Evolutionary conservation across 164 flowering plant genomes (phyloP), one percentile per base, ranked within the genome.

Genomic region (Liquidambar formosana): DNA sequence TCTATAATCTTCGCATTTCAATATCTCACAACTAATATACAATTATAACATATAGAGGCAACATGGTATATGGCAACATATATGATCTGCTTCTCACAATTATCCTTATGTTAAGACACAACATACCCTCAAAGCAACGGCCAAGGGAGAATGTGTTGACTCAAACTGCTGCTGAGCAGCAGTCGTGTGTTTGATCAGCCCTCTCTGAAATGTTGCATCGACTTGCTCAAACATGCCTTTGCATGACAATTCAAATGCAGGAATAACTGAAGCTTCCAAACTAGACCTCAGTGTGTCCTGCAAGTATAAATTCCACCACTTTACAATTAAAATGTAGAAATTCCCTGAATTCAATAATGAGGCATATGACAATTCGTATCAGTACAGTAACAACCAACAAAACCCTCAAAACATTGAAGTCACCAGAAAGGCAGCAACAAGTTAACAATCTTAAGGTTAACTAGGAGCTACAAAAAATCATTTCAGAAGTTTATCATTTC

Each of bases 151-250:
- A 82, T 88, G 91, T 33, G 85, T 43, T 6, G 89, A 78, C 45
- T 93, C 94, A 70, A 86, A 80, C 61, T 91, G 93, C 75, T 90
- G 89, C 65, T 81, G 93, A 46, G 81, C 79, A 22, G 86, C 82
- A 74, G 80, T 51, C 28, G 86, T 73, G 75, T 91, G 94, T 66
- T 93, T 85, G 14, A 61, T 64, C 79, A 93, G 78, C 51, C 97
- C 98, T 70, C 83, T 89, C 77, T 86, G 92, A 66, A 89, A 86
- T 65, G 89, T 79, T 47, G 85, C 65, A 76, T 91, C 91, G 65
- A 93, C 80, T 79, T 93, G 98, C 77, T 88, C 97, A 83, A 93
- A 91, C 94, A 89, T 86, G 53, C 83, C 80, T 80, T 84, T 86
- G 85, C 98, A 93, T 52, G 97, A 82, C 79, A 76, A 73, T 83